Conservation (phyloP, 441 rosid species). For the Bruguiera hainesii region DNA sequence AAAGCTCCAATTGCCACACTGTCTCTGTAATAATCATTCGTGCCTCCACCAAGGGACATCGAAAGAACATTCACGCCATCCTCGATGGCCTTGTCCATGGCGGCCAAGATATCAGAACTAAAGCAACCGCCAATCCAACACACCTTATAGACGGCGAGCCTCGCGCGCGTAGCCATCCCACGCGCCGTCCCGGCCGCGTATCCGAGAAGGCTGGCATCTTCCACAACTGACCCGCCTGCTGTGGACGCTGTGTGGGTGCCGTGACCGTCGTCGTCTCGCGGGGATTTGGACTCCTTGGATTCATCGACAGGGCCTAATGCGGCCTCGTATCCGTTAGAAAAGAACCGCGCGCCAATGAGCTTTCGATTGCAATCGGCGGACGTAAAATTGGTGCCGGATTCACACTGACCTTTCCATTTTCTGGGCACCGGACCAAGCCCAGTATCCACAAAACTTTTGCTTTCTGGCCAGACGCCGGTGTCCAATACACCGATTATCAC, state of each 20-base stretch:
- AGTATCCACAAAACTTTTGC: constrained; percentile 48
- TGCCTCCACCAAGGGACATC: constrained; percentile 71
- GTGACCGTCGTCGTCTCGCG: constrained; percentile 76
- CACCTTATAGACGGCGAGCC: constrained; percentile 76
- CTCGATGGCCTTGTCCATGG: constrained; percentile 58
- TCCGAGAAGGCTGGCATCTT: constrained; percentile 57
- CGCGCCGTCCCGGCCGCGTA: constrained; percentile 70
- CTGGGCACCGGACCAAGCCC: constrained; percentile 55
- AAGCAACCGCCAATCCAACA: constrained; percentile 85
- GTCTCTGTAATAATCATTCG: constrained; percentile 57
- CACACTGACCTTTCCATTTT: constrained; percentile 62
- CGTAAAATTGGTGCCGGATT: constrained; percentile 51
- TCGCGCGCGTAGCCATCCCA: constrained; percentile 77
- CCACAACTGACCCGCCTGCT: constrained; percentile 53
- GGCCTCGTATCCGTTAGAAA: constrained; percentile 56
- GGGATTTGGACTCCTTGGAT: constrained; percentile 55
- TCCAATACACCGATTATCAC: constrained; percentile 69
- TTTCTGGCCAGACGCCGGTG: constrained; percentile 81
- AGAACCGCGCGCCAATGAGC: constrained; percentile 67
- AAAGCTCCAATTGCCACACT: constrained; percentile 74
- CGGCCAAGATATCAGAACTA: constrained; percentile 75
- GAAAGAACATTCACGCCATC: constrained; percentile 83
- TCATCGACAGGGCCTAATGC: constrained; percentile 56
- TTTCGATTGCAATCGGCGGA: constrained; percentile 48
- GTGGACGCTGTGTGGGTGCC: constrained; percentile 92